Conservation (phyloP, 441 rosid genomes). For the Oxalis stricta region DNA sequence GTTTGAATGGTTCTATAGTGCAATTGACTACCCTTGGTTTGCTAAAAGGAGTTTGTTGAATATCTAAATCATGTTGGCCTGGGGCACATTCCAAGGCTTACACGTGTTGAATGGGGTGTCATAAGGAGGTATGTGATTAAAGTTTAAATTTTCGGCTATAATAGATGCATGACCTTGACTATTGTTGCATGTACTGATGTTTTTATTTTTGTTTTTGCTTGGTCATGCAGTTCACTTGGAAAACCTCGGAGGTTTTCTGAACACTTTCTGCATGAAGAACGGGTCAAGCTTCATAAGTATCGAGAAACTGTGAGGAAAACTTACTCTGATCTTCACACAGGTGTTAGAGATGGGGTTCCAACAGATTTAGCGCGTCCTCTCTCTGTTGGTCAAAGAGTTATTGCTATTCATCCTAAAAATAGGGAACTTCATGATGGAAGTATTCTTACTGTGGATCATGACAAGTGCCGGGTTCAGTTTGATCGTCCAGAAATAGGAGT, state of each 20-base stretch:
- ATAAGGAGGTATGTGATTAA: slow-evolving; percentile 58
- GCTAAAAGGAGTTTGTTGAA: slow-evolving; percentile 85
- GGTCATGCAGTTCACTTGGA: slow-evolving; percentile 81
- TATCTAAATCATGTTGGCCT: slow-evolving; percentile 91
- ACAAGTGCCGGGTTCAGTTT: slow-evolving; percentile 79
- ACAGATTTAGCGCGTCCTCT: slow-evolving; percentile 94
- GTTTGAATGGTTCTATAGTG: slow-evolving; percentile 97
- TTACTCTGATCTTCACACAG: slow-evolving; percentile 67
- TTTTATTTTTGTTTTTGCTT: slow-evolving; percentile 5
- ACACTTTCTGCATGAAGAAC: slow-evolving; percentile 64
- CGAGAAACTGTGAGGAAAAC: slow-evolving; percentile 87
- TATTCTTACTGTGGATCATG: slow-evolving; percentile 80
- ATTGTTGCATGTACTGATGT: slow-evolving; percentile 1
- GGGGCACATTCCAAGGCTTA: slow-evolving; percentile 79
- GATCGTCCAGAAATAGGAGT: slow-evolving; percentile 74
- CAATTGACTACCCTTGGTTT: slow-evolving; percentile 98
- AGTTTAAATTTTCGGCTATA: neutral
- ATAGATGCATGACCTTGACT: slow-evolving; percentile 1
- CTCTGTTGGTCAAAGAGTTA: slow-evolving; percentile 78
- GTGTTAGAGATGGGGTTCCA: slow-evolving; percentile 78
- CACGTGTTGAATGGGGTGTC: slow-evolving; percentile 97
- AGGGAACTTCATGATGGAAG: slow-evolving; percentile 87
- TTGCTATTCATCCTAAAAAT: slow-evolving; percentile 83
- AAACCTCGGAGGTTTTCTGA: slow-evolving; percentile 95
- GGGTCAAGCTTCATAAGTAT: slow-evolving; percentile 69